Evolutionary conservation across 179 eudicot species (phyloP).

Genomic region (Heliamphora pulchella): DNA sequence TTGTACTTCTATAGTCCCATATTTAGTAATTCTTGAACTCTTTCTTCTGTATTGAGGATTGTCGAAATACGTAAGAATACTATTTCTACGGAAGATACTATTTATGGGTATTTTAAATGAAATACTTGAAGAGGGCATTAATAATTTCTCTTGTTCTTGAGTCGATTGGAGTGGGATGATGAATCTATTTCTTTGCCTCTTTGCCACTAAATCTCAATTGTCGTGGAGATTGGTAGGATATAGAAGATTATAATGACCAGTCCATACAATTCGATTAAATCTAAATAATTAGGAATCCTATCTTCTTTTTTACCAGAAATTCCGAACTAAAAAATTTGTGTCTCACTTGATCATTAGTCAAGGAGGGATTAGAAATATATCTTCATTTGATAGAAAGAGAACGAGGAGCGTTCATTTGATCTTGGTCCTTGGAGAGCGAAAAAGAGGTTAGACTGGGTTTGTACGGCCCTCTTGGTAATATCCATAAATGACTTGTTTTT

Average conservation of each 20-base stretch:
- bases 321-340: no score
- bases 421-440: no score
- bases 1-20: background rate
- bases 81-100: constrained; percentile 2
- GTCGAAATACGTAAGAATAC: background rate
- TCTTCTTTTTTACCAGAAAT: no score
- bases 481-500: no score
- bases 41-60: background rate
- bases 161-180: background rate
- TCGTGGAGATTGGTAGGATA: constrained; percentile 10
- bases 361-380: background rate
- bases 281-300: no score
- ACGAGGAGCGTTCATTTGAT: no score
- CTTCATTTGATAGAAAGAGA: background rate
- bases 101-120: background rate
- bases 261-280: background rate
- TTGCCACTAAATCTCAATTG: constrained; percentile 11
- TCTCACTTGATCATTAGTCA: no score
- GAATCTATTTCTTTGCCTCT: constrained; percentile 9
- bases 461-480: no score
- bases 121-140: background rate
- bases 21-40: background rate
- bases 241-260: constrained; percentile 7
- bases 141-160: background rate
- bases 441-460: no score